phyloP scores from a whole-genome alignment of 202 grass and related monocot species.

The Carex arenaria region DNA sequence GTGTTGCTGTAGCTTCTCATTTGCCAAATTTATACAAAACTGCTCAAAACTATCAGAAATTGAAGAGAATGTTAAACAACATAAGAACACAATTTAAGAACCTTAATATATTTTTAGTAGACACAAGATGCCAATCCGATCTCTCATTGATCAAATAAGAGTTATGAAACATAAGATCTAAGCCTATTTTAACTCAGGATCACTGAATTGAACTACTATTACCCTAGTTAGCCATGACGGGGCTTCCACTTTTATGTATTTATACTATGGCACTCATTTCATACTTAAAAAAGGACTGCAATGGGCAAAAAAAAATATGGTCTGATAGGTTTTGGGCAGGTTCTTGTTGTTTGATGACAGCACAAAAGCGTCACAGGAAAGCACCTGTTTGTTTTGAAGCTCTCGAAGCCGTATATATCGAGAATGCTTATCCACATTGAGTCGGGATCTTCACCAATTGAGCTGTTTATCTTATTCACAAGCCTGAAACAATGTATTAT shows the following conservation, averaged over 20 bases:
- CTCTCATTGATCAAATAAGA: background rate
- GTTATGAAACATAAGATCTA: background rate
- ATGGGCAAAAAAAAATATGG: background rate
- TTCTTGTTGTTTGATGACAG: conserved; percentile 19
- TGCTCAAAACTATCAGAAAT: conserved; percentile 77
- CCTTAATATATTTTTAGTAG: conserved; percentile 13
- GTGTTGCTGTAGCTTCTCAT: conserved; percentile 97
- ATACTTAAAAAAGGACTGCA: background rate
- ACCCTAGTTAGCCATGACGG: background rate
- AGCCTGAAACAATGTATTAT: conserved; percentile 48
- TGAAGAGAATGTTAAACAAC: conserved; percentile 20
- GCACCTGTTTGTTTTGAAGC: conserved; percentile 99
- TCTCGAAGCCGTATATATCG: conserved; percentile 98
- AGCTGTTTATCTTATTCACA: conserved; percentile 90
- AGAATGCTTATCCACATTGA: conserved; percentile 92
- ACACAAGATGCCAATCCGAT: background rate
- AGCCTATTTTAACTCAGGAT: background rate
- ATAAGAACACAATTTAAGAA: background rate
- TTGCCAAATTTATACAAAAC: conserved; percentile 98
- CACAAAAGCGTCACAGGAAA: conserved; percentile 62
- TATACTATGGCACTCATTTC: background rate
- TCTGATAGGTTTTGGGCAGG: background rate
- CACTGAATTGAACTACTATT: background rate
- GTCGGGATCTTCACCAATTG: conserved; percentile 97
- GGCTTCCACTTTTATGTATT: background rate